Evolutionary conservation across 768 basidiomycete species (phyloP).

Genomic region (Rhodosporidiobolus odoratus): DNA sequence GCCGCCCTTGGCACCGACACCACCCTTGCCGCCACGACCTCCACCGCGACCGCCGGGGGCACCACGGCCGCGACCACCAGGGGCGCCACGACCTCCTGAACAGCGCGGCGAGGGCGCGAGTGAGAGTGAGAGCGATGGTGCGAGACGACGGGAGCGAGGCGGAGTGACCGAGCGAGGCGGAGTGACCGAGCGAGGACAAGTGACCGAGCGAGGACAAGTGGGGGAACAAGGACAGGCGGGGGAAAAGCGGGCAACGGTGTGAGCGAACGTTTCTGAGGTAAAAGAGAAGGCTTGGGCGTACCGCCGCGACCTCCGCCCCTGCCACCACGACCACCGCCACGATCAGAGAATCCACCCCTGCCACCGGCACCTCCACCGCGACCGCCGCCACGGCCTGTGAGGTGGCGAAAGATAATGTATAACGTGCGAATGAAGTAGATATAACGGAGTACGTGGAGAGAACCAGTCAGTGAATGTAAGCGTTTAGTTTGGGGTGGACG

Average conservation of each 20-base stretch:
- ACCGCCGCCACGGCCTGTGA: constrained; percentile 44
- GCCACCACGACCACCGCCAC: constrained; percentile 46
- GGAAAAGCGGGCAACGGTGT: neutral
- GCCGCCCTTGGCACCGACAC: constrained; percentile 72
- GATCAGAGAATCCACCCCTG: constrained; percentile 49
- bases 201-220: neutral
- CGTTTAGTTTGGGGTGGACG: neutral
- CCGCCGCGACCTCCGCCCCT: constrained; percentile 44
- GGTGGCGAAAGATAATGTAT: neutral
- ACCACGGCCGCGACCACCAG: constrained; percentile 41
- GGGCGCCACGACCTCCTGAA: neutral
- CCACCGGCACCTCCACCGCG: constrained; percentile 47
- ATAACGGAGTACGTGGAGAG: neutral
- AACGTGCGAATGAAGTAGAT: too few relatives aligned
- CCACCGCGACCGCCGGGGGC: constrained; percentile 48
- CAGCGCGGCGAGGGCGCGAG: neutral
- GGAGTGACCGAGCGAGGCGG: neutral
- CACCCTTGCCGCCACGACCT: constrained; percentile 57
- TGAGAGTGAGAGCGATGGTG: neutral
- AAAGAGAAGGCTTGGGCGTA: neutral
- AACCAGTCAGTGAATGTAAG: neutral
- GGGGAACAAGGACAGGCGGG: neutral
- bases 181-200: neutral
- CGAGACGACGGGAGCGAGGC: neutral
- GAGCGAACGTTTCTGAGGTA: neutral